Conservation (phyloP, 1,284 basidiomycete species). For the Apiotrichum veenhuisii region DNA sequence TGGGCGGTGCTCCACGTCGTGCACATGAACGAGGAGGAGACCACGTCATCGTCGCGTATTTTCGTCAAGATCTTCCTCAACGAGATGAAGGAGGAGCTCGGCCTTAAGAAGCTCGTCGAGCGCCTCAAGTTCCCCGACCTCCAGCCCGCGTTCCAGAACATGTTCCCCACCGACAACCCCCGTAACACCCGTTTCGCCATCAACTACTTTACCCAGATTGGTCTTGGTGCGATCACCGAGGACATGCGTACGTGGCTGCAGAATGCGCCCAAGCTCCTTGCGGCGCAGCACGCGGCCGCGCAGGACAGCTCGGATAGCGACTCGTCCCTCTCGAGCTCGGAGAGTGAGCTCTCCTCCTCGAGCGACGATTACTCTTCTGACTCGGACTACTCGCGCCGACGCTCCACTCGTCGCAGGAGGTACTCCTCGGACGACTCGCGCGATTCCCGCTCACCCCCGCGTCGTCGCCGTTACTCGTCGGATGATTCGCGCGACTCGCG, state of each 20-base stretch:
- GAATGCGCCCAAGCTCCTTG: conserved; percentile 83
- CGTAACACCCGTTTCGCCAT: conserved; percentile 96
- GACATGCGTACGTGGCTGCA: conserved; percentile 95
- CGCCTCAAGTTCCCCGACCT: conserved; percentile 84
- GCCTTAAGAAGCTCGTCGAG: conserved; percentile 74
- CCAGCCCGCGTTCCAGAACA: conserved; percentile 66
- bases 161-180: conserved; percentile 95
- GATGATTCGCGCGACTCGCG: conserved; percentile 20
- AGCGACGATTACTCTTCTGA: conserved; percentile 45
- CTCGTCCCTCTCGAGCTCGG: conserved; percentile 48
- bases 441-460: conserved; percentile 16
- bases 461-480: conserved; percentile 20
- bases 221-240: conserved; percentile 84
- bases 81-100: conserved; percentile 91
- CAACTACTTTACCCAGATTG: conserved; percentile 96
- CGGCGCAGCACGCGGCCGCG: conserved; percentile 85
- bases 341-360: conserved; percentile 40
- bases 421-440: conserved; percentile 20
- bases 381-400: conserved; percentile 15
- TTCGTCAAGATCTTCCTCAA: conserved; percentile 95
- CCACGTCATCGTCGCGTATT: conserved; percentile 91
- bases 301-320: conserved; percentile 53
- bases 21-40: conserved; percentile 96
- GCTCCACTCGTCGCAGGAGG: conserved; percentile 16
- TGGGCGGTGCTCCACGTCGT: conserved; percentile 83